Evolutionary conservation across 345 rosid genomes (phyloP), one percentile per base, ranked within the genome.

Genomic region (Melastoma malabathricum): DNA sequence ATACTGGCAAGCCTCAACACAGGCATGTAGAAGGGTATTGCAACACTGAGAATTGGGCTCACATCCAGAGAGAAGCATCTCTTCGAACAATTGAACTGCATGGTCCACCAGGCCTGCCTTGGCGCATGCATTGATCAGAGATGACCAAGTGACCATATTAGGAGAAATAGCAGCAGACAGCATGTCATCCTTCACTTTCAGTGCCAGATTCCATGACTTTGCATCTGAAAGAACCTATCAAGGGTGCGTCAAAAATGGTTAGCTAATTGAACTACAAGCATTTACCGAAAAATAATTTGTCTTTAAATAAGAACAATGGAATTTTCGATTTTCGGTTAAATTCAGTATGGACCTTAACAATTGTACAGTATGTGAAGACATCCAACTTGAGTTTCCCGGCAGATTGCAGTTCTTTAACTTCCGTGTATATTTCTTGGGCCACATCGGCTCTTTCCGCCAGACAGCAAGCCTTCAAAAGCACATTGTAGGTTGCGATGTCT

Each of bases 41-140:
- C 69, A 86, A 70, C 96, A 84, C 39, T 75, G 94, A 59, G 89
- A 69, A 67, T 82, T 86, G 48, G 94, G 96, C 65, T 75, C 75
- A 68, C 83, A 84, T 18, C 94, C 94, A 73, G 92, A 64, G 50
- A 58, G 68, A 75, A 84, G 70, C 98, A 84, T 90, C 66, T 86
- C 94, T 59, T 83, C 82, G 58, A 84, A 80, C 60, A 86, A 60
- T 54, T 75, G 75, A 63, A 75, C 73, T 60, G 92, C 83, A 64
- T 72, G 77, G 71, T 86, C 96, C 39, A 86, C 92, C 60, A 81
- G 75, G 47, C 98, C 94, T 25, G 85, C 89, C 62, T 80, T 84
- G 55, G 89, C 92, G 68, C 94, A 83, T 22, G 96, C 92, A 72
- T 87, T 82, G 72, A 90, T 80, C 81, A 90, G 63, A 1, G 98